Percentiles rank a stretch among this genome's conserved stretches.
Evolutionary conservation across 2,329 filamentous ascomycete genomes (phyloP).

Genomic region (Botryotinia calthae): DNA sequence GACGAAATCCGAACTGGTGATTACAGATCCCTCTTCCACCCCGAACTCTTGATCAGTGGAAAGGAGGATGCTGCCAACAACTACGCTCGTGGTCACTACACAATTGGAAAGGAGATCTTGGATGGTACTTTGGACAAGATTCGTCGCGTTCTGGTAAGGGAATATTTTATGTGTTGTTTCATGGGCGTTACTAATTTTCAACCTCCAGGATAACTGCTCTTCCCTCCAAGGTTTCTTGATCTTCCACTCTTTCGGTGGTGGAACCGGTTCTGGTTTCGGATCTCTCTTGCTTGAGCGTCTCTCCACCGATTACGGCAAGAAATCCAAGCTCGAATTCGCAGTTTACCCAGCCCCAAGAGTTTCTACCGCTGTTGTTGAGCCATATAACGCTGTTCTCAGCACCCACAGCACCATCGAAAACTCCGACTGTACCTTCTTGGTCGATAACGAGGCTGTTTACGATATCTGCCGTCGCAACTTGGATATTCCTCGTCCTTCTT

Average conservation of each 20-base stretch:
- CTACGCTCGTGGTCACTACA: slow-evolving; percentile 68
- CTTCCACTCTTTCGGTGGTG: slow-evolving; percentile 68
- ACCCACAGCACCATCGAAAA: slow-evolving; percentile 62
- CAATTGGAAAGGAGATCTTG: slow-evolving; percentile 65
- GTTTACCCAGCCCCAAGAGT: slow-evolving; percentile 64
- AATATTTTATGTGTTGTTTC: neutral
- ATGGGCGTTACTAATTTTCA: slow-evolving; percentile 18
- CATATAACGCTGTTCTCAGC: slow-evolving; percentile 62
- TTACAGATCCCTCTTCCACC: slow-evolving; percentile 64
- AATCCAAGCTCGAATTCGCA: slow-evolving; percentile 65
- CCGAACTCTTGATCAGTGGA: slow-evolving; percentile 63
- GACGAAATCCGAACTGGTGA: slow-evolving; percentile 64
- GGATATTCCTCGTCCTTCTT: slow-evolving; percentile 62
- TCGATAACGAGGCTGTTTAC: slow-evolving; percentile 68
- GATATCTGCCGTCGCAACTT: slow-evolving; percentile 65
- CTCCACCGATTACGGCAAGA: slow-evolving; percentile 64
- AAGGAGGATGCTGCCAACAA: slow-evolving; percentile 70
- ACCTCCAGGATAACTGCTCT: slow-evolving; percentile 57
- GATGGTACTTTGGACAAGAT: slow-evolving; percentile 63
- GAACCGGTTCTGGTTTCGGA: slow-evolving; percentile 66
- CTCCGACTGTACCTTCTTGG: slow-evolving; percentile 65
- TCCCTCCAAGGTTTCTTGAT: slow-evolving; percentile 66
- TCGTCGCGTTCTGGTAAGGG: slow-evolving; percentile 58
- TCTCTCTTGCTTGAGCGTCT: slow-evolving; percentile 63
- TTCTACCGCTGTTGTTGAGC: slow-evolving; percentile 65